phyloP scores from a whole-genome alignment of 2,329 filamentous ascomycete genomes.

The Escovopsis weberi region DNA sequence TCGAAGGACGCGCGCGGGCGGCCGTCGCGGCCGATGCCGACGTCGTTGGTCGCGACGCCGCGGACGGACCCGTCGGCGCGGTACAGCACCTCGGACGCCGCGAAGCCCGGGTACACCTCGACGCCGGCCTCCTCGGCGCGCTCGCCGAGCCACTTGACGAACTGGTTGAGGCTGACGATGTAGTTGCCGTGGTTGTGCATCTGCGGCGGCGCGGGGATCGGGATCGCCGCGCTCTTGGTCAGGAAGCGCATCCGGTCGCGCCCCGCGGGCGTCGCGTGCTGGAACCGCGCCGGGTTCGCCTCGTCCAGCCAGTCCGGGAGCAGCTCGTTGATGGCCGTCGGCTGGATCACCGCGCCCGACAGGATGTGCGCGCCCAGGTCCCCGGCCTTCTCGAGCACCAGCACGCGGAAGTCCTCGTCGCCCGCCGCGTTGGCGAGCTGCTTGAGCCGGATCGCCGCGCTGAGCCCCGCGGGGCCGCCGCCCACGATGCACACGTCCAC shows the following conservation, averaged over 20 bases:
- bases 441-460: slow-evolving; percentile 87
- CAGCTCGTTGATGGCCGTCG: slow-evolving; percentile 74
- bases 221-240: slow-evolving; percentile 64
- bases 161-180: slow-evolving; percentile 88
- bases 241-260: slow-evolving; percentile 87
- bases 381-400: slow-evolving; percentile 87
- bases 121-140: slow-evolving; percentile 93
- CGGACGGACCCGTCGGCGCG: slow-evolving; percentile 72
- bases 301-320: slow-evolving; percentile 88
- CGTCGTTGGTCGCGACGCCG: slow-evolving; percentile 90
- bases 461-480: slow-evolving; percentile 85
- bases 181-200: slow-evolving; percentile 99
- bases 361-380: slow-evolving; percentile 92
- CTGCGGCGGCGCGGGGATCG: slow-evolving; percentile 79
- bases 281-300: slow-evolving; percentile 76
- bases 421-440: slow-evolving; percentile 89
- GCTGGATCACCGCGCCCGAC: slow-evolving; percentile 90
- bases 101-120: slow-evolving; percentile 92
- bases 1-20: slow-evolving; percentile 84
- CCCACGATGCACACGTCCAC: slow-evolving; percentile 97
- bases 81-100: slow-evolving; percentile 86
- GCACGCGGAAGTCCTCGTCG: slow-evolving; percentile 88
- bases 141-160: slow-evolving; percentile 91
- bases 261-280: slow-evolving; percentile 71
- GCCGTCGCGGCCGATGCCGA: slow-evolving; percentile 70